Base-by-base conservation (phyloP, 2,329 filamentous ascomycete species). In the Cladobotryum protrusum region DNA sequence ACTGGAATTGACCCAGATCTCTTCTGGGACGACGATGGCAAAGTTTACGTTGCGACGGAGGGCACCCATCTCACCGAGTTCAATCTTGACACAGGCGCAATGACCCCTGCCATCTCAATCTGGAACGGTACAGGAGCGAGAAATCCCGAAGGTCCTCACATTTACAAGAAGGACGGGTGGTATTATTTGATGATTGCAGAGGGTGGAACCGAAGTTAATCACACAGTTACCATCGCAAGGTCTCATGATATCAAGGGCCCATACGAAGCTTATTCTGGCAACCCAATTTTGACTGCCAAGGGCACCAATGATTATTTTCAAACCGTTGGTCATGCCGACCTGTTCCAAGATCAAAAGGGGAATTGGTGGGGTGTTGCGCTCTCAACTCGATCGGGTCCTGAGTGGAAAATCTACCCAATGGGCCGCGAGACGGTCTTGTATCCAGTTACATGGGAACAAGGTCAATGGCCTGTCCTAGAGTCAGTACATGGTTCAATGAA, bases 121-220 rank as follows among this genome's bases (percentile, higher is more conserved):
- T 29, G 24, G 24, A 29, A 29, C 24, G 24, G 24, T 9, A 29
- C 24, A 29, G 24, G 24, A 9, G 24, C 24, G 11, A 29, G 24
- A 29, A 29, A 29, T 8, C 24, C 24, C 24, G 80, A 83, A 59
- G 80, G 73, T 0, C 78, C 80, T 3, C 80, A 83, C 56, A 58
- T 83, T 3, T 82, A 81, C 62, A 78, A 78, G 62, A 72, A 76
- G 40, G 75, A 76, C 35, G 77, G 74, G 7, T 80, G 73, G 70
- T 83, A 82, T 55, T 82, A 83, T 57, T 70, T 83, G 7, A 64
- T 82, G 5, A 81, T 76, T 0, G 79, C 79, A 3, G 79, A 82
- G 58, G 79, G 78, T 20, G 80, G 81, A 4, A 83, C 81, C 0
- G 81, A 75, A 5, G 81, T 79, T 52, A 72, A 76, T 0, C 83